phyloP scores from a whole-genome alignment of 2,329 filamentous ascomycete genomes.

The Amauroascus verrucosus region DNA sequence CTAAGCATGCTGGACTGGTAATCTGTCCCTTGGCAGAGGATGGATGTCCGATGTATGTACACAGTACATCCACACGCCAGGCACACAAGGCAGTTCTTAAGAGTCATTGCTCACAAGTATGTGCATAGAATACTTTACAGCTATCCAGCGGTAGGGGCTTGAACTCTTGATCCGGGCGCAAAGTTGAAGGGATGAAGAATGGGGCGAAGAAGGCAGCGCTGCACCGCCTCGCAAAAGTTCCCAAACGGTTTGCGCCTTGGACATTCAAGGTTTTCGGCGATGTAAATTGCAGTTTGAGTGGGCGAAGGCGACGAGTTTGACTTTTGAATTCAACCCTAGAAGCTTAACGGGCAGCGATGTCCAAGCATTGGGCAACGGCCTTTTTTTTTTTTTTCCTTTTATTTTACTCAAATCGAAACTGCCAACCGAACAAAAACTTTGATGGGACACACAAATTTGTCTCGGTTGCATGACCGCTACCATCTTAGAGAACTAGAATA shows the following conservation, averaged over 20 bases:
- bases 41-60: too few species aligned
- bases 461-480: too few species aligned
- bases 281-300: neutral
- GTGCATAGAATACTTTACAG: neutral
- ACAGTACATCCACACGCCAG: too few species aligned
- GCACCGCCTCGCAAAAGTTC: slow-evolving; percentile 2
- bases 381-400: too few species aligned
- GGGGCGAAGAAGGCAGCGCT: slow-evolving; percentile 6
- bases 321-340: too few species aligned
- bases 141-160: neutral
- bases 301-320: too few species aligned
- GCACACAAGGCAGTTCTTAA: slow-evolving; percentile 1
- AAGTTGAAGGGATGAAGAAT: neutral
- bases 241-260: neutral
- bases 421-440: neutral
- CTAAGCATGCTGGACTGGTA: neutral
- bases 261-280: neutral
- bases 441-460: neutral
- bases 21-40: neutral
- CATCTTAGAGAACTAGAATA: neutral
- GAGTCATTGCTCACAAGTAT: too few species aligned
- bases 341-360: too few species aligned
- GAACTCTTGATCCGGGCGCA: slow-evolving; percentile 2
- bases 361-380: too few species aligned
- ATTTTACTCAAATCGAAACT: neutral